These are phyloP conservation scores for Hericium coralloides DNA, from an alignment of 768 basidiomycete species.

Conservation along the genomic window DNA sequence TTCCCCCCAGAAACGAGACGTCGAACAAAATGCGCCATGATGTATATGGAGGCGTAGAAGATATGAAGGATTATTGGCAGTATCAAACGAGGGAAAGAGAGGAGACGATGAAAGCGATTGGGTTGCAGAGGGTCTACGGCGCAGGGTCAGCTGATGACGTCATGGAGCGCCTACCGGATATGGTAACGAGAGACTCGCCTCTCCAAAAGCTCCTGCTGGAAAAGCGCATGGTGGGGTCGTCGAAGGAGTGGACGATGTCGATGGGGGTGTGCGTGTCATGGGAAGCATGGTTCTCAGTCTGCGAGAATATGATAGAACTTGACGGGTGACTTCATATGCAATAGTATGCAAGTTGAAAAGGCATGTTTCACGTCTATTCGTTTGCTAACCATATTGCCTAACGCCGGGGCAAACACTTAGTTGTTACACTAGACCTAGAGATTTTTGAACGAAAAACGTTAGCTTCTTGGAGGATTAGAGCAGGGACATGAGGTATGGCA, in stretches of 20 bases:
- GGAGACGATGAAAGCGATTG: not conserved
- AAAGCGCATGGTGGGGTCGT: no score
- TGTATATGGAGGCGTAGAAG: not conserved
- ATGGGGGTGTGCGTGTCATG: no score
- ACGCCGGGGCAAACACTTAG: no score
- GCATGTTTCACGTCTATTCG: no score
- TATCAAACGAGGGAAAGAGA: not conserved
- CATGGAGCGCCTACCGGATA: not conserved
- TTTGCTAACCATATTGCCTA: no score
- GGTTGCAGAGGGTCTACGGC: not conserved
- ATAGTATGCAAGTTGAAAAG: no score
- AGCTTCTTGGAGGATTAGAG: not conserved
- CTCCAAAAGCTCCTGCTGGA: no score
- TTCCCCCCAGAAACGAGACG: conserved; percentile 78
- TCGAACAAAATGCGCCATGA: conserved; percentile 58
- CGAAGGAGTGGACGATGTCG: no score
- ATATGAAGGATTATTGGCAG: not conserved
- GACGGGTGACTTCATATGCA: no score
- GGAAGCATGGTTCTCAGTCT: no score
- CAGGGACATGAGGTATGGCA: not conserved
- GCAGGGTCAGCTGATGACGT: not conserved
- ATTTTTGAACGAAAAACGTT: not conserved
- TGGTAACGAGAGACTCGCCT: not conserved
- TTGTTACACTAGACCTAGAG: not conserved
- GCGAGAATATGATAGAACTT: no score